Conservation (phyloP, 768 basidiomycete genomes). For the Boletus vermiculosoides region DNA sequence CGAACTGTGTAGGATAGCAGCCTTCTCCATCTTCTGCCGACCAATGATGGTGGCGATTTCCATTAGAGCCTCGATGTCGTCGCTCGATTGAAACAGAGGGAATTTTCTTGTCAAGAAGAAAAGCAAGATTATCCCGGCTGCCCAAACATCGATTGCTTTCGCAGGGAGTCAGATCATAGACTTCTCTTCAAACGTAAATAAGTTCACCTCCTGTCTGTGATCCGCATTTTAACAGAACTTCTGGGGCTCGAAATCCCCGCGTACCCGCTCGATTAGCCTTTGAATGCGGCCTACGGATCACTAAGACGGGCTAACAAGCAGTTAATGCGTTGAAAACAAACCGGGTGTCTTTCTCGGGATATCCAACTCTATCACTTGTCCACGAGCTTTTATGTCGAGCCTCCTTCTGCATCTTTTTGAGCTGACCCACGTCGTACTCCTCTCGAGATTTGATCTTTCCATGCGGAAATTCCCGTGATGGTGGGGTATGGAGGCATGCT, state of each 20-base stretch:
- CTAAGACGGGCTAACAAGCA: background rate
- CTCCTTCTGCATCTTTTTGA: slow-evolving; percentile 60
- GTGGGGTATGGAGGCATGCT: slow-evolving; percentile 75
- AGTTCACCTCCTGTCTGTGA: slow-evolving; percentile 85
- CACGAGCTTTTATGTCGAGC: slow-evolving; percentile 52
- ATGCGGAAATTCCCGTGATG: slow-evolving; percentile 63
- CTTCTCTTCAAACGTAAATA: slow-evolving; percentile 8
- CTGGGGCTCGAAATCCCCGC: slow-evolving; percentile 94
- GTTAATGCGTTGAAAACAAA: slow-evolving; percentile 27
- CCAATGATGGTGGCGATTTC: slow-evolving; percentile 91
- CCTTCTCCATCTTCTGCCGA: slow-evolving; percentile 74
- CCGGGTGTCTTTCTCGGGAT: slow-evolving; percentile 73
- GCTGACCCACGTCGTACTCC: slow-evolving; percentile 46
- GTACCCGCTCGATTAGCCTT: slow-evolving; percentile 98
- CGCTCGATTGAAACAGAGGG: slow-evolving; percentile 89
- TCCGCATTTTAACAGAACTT: slow-evolving; percentile 91
- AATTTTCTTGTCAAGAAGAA: slow-evolving; percentile 93
- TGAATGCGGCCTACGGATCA: slow-evolving; percentile 57
- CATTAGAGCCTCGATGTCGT: slow-evolving; percentile 94
- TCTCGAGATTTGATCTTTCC: slow-evolving; percentile 51
- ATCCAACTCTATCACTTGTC: slow-evolving; percentile 72
- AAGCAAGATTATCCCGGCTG: slow-evolving; percentile 86
- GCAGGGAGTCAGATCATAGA: slow-evolving; percentile 7
- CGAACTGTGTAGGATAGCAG: slow-evolving; percentile 87
- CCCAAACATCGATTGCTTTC: slow-evolving; percentile 95